Base-by-base conservation (phyloP, 2,329 filamentous ascomycete genomes). In the Diaporthe helianthi region DNA sequence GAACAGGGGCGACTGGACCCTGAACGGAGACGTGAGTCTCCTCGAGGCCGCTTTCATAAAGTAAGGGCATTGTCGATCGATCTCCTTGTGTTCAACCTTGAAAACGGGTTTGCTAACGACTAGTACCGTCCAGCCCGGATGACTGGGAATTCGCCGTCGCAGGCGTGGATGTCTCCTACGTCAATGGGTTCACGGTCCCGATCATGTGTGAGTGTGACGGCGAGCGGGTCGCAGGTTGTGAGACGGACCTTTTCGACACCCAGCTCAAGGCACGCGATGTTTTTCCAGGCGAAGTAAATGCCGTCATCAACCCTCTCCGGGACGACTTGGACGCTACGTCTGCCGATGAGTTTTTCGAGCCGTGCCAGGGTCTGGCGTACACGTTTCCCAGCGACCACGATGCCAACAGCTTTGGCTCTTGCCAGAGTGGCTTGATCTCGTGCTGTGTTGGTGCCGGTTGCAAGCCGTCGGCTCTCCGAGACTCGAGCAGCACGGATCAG, bases 141-240 rank as follows among this genome's bases (percentile, higher is more conserved):
- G 33, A 19, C 1, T 65, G 46, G 38, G 38, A 22, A 7, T 65
- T 55, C 22, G 55, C 67, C 49, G 44, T 68, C 29, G 69, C 70
- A 5, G 72, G 71, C 17, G 69, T 76, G 6, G 72, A 76, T 58
- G 70, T 76, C 15, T 75, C 73, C 4, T 72, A 70, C 41, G 74
- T 76, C 31, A 70, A 72, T 38, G 75, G 73, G 8, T 74, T 71
- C 71, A 70, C 71, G 2, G 58, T 73, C 7, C 65, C 73, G n/a
- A 72, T 76, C 41, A 72, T 67, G 0, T 76, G 75, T 61, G 19
- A 36, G n/a, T 70, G 65, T 17, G 73, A 61, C 22, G 67, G 68
- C 9, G 26, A 26, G 6, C 61, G 65, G 26, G 70, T 75, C 10
- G 69, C 70, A n/a, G 73, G 74, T 17, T 76, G 75, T 70, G 73